phyloP scores from a whole-genome alignment of 345 rosid genomes.

The Conringia planisiliqua region DNA sequence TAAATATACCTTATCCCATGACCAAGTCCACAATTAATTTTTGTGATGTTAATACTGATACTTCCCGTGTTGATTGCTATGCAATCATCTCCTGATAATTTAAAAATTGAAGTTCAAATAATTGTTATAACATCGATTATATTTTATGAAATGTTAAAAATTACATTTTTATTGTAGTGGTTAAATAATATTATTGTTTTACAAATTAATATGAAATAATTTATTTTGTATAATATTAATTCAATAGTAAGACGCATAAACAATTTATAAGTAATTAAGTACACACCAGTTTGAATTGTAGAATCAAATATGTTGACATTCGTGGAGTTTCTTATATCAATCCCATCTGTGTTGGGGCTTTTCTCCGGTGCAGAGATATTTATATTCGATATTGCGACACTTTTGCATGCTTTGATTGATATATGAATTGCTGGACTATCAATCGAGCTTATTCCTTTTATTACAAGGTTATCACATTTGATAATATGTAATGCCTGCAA shows the following conservation, averaged over 20 bases:
- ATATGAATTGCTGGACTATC: conserved; percentile 25
- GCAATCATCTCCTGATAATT: conserved; percentile 27
- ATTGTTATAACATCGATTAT: not conserved
- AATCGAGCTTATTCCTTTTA: conserved; percentile 6
- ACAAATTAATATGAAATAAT: too few relatives aligned
- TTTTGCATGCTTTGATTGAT: not conserved
- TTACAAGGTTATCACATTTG: not conserved
- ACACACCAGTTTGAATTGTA: conserved; percentile 9
- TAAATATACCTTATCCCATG: conserved; percentile 32
- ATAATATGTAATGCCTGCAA: conserved; percentile 9
- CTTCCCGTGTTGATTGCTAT: conserved; percentile 27
- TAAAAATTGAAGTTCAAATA: not conserved
- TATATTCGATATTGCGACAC: conserved; percentile 12
- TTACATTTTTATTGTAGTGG: not conserved
- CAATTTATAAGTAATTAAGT: not conserved
- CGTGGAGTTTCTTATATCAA: conserved; percentile 4
- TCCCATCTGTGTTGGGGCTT: conserved; percentile 28
- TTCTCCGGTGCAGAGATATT: conserved; percentile 8
- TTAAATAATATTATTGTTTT: not conserved
- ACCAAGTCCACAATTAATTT: conserved; percentile 30
- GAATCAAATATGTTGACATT: conserved; percentile 13
- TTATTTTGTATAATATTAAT: too few relatives aligned
- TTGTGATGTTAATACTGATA: conserved; percentile 22
- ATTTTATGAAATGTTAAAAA: not conserved
- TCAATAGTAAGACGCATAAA: too few relatives aligned